phyloP scores from a whole-genome alignment of 805 yeast genomes.

The Priceomyces medius region DNA sequence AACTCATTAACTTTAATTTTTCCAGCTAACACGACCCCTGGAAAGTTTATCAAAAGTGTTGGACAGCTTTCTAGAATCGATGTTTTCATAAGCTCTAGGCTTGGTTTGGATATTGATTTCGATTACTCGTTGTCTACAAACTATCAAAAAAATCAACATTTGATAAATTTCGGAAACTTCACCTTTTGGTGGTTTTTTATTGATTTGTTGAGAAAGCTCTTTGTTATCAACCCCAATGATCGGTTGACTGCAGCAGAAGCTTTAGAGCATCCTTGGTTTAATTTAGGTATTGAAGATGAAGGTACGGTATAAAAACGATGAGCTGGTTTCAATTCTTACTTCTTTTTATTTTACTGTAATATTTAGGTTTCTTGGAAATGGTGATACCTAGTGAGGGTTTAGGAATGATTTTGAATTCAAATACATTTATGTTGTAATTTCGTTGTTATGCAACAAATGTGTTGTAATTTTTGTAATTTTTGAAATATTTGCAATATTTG shows the following conservation, averaged over 20 bases:
- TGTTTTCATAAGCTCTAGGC: constrained; percentile 39
- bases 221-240: constrained; percentile 38
- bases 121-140: constrained; percentile 39
- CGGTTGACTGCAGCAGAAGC: constrained; percentile 43
- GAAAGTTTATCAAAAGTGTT: constrained; percentile 40
- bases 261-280: constrained; percentile 48
- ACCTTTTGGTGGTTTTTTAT: constrained; percentile 81
- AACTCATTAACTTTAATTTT: constrained; percentile 31
- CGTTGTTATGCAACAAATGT: neutral
- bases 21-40: constrained; percentile 40
- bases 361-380: constrained; percentile 1
- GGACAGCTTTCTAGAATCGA: constrained; percentile 42
- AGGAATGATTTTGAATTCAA: neutral
- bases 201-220: constrained; percentile 38
- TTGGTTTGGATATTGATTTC: constrained; percentile 40
- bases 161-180: constrained; percentile 58
- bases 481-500: too few species aligned
- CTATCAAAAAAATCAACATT: constrained; percentile 36
- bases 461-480: neutral
- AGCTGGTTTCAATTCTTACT: constrained; percentile 4
- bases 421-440: neutral
- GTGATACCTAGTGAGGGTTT: neutral
- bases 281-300: constrained; percentile 47
- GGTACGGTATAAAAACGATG: constrained; percentile 27
- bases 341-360: constrained; percentile 1